These are phyloP conservation scores for Galerina sulciceps DNA, from an alignment of 768 basidiomycete species.

Conservation along the genomic window DNA sequence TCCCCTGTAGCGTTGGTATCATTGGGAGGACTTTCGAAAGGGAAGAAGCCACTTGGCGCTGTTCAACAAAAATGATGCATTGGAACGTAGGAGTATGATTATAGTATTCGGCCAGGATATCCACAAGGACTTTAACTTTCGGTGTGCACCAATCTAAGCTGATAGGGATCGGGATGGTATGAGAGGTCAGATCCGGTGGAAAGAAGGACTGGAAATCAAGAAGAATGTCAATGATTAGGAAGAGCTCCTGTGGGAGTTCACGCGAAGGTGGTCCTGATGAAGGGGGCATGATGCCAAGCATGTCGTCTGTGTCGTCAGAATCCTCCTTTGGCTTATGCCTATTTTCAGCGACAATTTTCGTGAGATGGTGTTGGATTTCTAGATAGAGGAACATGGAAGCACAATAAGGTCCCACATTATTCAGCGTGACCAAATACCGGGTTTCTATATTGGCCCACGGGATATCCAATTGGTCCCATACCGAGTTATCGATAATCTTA, in stretches of 20 bases:
- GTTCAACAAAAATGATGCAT: conserved; percentile 86
- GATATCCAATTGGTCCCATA: conserved; percentile 61
- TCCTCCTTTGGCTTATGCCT: conserved; percentile 11
- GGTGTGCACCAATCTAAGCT: conserved; percentile 72
- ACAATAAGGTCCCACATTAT: conserved; percentile 72
- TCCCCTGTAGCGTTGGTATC: conserved; percentile 58
- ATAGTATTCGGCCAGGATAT: conserved; percentile 59
- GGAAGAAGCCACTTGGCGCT: conserved; percentile 77
- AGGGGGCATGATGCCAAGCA: conserved; percentile 18
- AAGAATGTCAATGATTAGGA: conserved; percentile 40
- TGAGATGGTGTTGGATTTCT: conserved; percentile 59
- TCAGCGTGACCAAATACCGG: conserved; percentile 63
- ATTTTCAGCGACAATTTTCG: conserved; percentile 36
- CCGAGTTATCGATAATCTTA: conserved; percentile 33
- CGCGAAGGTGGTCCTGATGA: conserved; percentile 17
- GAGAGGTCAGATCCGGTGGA: conserved; percentile 32
- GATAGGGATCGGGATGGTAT: conserved; percentile 43
- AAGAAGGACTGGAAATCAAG: conserved; percentile 54
- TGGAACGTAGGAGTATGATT: conserved; percentile 58
- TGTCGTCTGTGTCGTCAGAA: conserved; percentile 16
- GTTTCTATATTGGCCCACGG: conserved; percentile 63
- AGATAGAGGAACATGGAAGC: conserved; percentile 73
- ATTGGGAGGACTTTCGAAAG: conserved; percentile 67
- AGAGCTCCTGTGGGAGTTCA: conserved; percentile 40
- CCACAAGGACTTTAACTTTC: conserved; percentile 67